Evolutionary conservation across 306 rosid genomes (phyloP).

Genomic region (Pueraria montana): DNA sequence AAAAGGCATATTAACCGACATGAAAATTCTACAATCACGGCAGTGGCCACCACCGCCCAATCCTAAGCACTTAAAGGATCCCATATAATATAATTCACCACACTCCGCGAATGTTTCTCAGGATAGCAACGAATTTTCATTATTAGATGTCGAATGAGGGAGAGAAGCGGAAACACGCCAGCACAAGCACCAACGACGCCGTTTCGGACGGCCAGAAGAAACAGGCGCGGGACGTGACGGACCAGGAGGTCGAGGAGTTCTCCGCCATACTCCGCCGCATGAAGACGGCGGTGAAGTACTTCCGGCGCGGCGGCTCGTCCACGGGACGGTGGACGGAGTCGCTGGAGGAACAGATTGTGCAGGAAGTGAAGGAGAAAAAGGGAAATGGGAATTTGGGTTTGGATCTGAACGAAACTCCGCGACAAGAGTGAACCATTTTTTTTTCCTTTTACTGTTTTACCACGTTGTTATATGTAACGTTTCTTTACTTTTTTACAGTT

Average conservation of each 20-base stretch:
- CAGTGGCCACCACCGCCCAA: background rate
- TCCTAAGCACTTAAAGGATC: background rate
- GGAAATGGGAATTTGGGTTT: background rate
- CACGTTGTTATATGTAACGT: too few species aligned
- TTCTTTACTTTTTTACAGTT: too few species aligned
- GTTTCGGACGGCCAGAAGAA: slow-evolving; percentile 33
- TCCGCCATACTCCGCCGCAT: slow-evolving; percentile 54
- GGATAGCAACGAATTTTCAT: background rate
- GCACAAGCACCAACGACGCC: slow-evolving; percentile 8
- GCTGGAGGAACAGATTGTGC: slow-evolving; percentile 45
- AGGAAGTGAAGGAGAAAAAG: background rate
- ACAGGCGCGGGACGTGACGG: slow-evolving; percentile 43
- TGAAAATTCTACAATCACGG: background rate
- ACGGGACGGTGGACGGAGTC: slow-evolving; percentile 27
- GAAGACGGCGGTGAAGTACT: slow-evolving; percentile 35
- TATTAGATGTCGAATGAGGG: background rate
- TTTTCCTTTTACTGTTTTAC: background rate
- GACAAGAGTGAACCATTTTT: background rate
- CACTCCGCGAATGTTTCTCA: background rate
- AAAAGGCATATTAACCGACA: background rate
- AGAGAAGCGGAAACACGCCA: slow-evolving; percentile 45
- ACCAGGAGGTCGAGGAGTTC: slow-evolving; percentile 64
- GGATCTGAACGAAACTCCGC: slow-evolving; percentile 1
- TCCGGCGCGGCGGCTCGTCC: slow-evolving; percentile 24
- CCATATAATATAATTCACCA: too few species aligned